Base-by-base conservation (phyloP, 805 yeast species). In the Metschnikowia chrysomelidarum region DNA sequence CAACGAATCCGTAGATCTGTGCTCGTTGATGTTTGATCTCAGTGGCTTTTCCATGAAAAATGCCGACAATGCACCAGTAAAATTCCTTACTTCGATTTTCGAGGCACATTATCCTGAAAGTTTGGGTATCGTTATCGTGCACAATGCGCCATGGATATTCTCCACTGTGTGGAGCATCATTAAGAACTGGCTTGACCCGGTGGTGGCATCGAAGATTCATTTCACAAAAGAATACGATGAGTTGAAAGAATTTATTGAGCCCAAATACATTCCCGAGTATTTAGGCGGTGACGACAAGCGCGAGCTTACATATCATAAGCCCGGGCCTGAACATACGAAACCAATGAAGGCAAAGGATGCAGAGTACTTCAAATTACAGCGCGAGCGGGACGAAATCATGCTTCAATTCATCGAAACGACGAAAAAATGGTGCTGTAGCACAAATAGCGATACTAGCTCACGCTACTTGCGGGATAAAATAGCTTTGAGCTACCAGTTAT, bases 41-140 rank as follows among this genome's bases (percentile, higher is more conserved):
- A 70, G 84, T 9, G 95, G 82, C 4, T 93, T 93, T 56, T 76
- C 94, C 6, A 76, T 88, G 70, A 75, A 88, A 41, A 93, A 91
- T 58, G 93, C 95, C 85, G 98, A 93, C 64, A 87, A 87, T 55
- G 71, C 76, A 3, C 87, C 96, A 4, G 94, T 93, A 41, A 89
- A 89, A 63, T 91, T 86, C 61, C 76, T 93, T 63, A 82, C 89
- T 42, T 76, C 79, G 36, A 83, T 89, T 42, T 88, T 93, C 60
- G 98, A 93, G 68, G 95, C 95, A 0, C 96, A 91, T 57, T 93
- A 91, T 59, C 98, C 98, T 1, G 98, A 93, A 62, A 82, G 87
- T 25, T 72, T 93, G 41, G 96, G 96, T 12, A 76, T 76, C 37
- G 66, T 93, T 34, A 74, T 87, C 47, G 83, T 93, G 42, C 95